phyloP scores from a whole-genome alignment of 2,329 filamentous ascomycete genomes.

The Magnaporthiopsis rhizophila region DNA sequence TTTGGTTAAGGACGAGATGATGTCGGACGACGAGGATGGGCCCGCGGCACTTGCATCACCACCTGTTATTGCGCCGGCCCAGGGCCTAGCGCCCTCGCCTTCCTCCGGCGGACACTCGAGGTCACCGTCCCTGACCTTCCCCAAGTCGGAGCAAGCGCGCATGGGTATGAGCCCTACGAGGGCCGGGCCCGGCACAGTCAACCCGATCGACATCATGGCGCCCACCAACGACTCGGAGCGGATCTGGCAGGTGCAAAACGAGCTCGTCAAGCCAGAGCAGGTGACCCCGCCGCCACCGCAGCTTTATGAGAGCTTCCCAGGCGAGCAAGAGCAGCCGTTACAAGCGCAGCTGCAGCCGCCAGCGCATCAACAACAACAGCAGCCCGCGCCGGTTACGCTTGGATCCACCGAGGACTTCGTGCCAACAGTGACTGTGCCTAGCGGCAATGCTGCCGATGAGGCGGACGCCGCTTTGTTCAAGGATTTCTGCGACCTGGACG shows the following conservation, averaged over 20 bases:
- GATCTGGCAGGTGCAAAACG: slow-evolving; percentile 24
- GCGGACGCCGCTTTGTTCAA: slow-evolving; percentile 2
- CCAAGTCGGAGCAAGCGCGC: slow-evolving; percentile 11
- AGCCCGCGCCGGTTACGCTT: background rate
- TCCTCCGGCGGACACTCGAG: slow-evolving; percentile 1
- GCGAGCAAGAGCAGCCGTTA: background rate
- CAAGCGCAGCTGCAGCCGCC: slow-evolving; percentile 2
- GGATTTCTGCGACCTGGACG: slow-evolving; percentile 1
- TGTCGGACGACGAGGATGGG: slow-evolving; percentile 5
- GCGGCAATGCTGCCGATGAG: slow-evolving; percentile 8
- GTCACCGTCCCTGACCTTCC: slow-evolving; percentile 8
- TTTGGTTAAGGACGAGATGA: slow-evolving; percentile 6
- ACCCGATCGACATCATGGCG: slow-evolving; percentile 47
- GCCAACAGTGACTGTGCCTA: slow-evolving; percentile 6
- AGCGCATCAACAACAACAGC: background rate
- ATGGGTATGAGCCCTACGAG: slow-evolving; percentile 18
- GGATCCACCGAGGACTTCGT: background rate
- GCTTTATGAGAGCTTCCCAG: background rate
- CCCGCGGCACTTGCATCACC: background rate
- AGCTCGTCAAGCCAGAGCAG: slow-evolving; percentile 26
- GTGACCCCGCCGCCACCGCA: slow-evolving; percentile 17
- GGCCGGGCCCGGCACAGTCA: slow-evolving; percentile 39
- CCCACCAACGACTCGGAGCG: slow-evolving; percentile 28
- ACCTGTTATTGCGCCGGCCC: background rate
- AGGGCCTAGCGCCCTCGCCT: background rate